Base-by-base conservation (phyloP, 805 yeast species). In the Candida sphagnicola region DNA sequence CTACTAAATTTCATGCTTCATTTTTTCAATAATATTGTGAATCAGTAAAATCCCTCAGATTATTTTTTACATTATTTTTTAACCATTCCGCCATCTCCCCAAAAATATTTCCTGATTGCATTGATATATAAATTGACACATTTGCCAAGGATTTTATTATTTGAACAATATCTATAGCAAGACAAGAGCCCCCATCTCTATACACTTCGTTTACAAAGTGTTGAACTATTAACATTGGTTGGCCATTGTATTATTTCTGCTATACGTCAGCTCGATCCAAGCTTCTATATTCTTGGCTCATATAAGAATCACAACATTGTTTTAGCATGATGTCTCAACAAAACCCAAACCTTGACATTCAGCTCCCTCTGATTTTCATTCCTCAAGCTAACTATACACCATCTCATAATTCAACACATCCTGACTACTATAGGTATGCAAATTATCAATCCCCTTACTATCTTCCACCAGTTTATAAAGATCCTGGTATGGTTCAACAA, bases 71-170 rank as follows among this genome's bases (percentile, higher is more conserved):
- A 8, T 8, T 26, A 8, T 8, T 26, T 26, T 26, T 26, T 26
- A 8, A 26, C n/a, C n/a, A 5, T 26, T 26, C 15, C 29, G 29
- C 15, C 29, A 26, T 26, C 29, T 21, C 10, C 10, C 8, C 24
- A 21, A 26, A 12, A 26, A 26, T 26, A 26, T 26, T 26, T 26
- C 15, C 5, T n/a, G 14, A 21, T 5, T 26, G 29, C 29, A 26
- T 26, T 11, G 23, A 33, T 33, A 33, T 33, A 33, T 21, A 33
- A 33, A 23, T 23, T 33, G 35, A 33, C 35, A 33, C 21, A n/a
- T 33, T 31, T 33, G 35, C 35, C 35, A 33, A 33, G 35, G 14
- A 33, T 26, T 26, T 10, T 12, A 8, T n/a, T n/a, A n/a, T n/a
- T n/a, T n/a, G n/a, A n/a, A n/a, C n/a, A n/a, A n/a, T n/a, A 21